Evolutionary conservation across 2,329 filamentous ascomycete genomes (phyloP).

Genomic region (Fusarium torreyae): DNA sequence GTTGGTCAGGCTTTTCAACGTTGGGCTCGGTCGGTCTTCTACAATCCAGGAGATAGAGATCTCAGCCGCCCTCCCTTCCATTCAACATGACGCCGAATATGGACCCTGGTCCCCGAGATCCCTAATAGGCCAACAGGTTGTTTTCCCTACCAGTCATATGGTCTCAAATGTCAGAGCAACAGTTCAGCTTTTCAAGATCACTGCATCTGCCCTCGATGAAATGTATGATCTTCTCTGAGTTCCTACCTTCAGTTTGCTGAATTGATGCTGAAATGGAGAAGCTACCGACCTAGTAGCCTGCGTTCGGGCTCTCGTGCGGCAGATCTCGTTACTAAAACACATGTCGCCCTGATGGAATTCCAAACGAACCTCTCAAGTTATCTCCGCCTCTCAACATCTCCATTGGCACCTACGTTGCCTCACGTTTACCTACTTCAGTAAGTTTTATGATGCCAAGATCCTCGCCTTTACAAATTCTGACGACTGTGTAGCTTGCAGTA

Average conservation of each 20-base stretch:
- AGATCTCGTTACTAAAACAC: conserved; percentile 1
- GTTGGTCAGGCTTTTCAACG: background rate
- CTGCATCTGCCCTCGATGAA: background rate
- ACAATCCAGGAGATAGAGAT: conserved; percentile 3
- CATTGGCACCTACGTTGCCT: background rate
- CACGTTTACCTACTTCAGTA: conserved; percentile 10
- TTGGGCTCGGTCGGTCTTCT: background rate
- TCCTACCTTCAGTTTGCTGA: too few species aligned
- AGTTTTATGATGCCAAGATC: background rate
- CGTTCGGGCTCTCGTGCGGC: background rate
- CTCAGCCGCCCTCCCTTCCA: background rate
- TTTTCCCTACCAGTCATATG: background rate
- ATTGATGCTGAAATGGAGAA: background rate
- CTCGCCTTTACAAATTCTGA: background rate
- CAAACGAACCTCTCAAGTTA: conserved; percentile 6
- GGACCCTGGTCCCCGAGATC: background rate
- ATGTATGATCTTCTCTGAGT: background rate
- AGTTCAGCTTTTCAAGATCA: background rate
- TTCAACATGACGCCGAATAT: background rate
- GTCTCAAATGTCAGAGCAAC: background rate
- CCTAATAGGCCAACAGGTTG: background rate
- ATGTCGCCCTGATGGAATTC: conserved; percentile 2
- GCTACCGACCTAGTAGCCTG: background rate
- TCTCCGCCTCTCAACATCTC: background rate
- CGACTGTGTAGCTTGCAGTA: background rate